Percentiles rank a stretch among this genome's conserved stretches.
Conservation (phyloP, 1,284 basidiomycete genomes). For the Microbotryum violaceum region DNA sequence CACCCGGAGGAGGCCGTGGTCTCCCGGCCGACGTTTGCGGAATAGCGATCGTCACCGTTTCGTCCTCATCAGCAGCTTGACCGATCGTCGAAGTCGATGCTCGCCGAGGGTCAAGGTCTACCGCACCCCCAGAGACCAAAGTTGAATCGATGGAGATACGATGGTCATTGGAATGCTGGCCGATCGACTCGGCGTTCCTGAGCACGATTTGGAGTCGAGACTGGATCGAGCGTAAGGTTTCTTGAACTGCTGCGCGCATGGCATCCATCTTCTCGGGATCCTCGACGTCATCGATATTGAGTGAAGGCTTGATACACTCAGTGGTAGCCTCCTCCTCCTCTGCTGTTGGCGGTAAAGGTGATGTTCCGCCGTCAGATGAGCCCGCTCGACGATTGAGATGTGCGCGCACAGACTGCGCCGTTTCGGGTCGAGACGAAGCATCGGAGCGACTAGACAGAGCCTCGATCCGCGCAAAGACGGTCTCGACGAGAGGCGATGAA, state of each 20-base stretch:
- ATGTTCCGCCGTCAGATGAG: background rate
- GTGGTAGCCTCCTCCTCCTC: too few species aligned
- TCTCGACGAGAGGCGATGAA: constrained; percentile 5
- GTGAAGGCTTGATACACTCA: background rate
- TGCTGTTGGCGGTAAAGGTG: background rate
- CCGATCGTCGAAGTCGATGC: too few species aligned
- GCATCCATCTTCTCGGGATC: constrained; percentile 13
- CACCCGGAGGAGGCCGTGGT: too few species aligned
- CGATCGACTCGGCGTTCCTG: constrained; percentile 12
- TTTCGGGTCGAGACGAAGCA: constrained; percentile 6
- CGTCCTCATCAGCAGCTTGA: too few species aligned
- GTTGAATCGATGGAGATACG: too few species aligned
- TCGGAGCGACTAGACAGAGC: background rate
- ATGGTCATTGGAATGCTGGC: too few species aligned
- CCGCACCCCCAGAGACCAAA: too few species aligned
- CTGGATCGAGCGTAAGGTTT: constrained; percentile 27
- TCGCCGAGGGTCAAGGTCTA: too few species aligned
- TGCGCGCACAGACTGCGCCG: background rate
- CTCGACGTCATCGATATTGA: constrained; percentile 2
- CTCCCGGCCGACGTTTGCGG: too few species aligned
- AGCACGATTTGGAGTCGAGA: constrained; percentile 24
- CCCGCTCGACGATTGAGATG: background rate
- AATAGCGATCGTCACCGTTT: too few species aligned
- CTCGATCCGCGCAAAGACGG: constrained; percentile 8
- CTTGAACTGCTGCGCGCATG: constrained; percentile 19